Percentiles rank a stretch among this genome's conserved stretches.
Conservation (phyloP, 2,329 filamentous ascomycete genomes). For the Penicillium crustosum region DNA sequence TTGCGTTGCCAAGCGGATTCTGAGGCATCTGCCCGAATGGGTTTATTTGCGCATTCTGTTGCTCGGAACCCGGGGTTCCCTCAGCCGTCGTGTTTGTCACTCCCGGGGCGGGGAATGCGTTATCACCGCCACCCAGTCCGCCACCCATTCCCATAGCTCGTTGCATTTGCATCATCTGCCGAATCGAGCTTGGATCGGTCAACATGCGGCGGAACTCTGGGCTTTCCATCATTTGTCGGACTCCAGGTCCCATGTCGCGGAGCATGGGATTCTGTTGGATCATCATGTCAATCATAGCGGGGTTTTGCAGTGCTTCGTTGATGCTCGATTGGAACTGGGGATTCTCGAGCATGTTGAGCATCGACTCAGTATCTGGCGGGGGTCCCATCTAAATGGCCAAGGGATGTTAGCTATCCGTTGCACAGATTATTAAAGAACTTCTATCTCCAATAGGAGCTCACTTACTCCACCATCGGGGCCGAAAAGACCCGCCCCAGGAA, state of each 20-base stretch:
- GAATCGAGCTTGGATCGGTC: slow-evolving; percentile 81
- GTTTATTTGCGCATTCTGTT: slow-evolving; percentile 32
- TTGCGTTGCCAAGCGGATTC: slow-evolving; percentile 17
- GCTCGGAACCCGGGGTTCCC: slow-evolving; percentile 42
- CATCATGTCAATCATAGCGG: slow-evolving; percentile 91
- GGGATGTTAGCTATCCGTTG: slow-evolving; percentile 16
- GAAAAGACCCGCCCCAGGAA: slow-evolving; percentile 85
- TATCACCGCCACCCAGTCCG: slow-evolving; percentile 50
- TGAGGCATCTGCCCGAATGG: slow-evolving; percentile 21
- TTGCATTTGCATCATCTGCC: slow-evolving; percentile 80
- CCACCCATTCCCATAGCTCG: slow-evolving; percentile 56
- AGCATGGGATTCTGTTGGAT: slow-evolving; percentile 87
- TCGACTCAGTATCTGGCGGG: slow-evolving; percentile 74
- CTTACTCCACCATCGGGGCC: slow-evolving; percentile 91
- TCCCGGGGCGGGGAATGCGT: slow-evolving; percentile 82
- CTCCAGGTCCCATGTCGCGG: slow-evolving; percentile 67
- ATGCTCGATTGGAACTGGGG: slow-evolving; percentile 82
- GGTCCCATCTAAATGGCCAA: slow-evolving; percentile 72
- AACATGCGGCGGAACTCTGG: slow-evolving; percentile 89
- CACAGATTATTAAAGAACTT: not conserved
- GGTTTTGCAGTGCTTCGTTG: slow-evolving; percentile 94
- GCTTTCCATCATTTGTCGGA: slow-evolving; percentile 81
- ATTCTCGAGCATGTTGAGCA: slow-evolving; percentile 83
- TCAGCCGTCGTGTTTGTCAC: slow-evolving; percentile 79
- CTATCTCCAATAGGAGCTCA: slow-evolving; percentile 27